These are phyloP conservation scores for Perilla frutescens DNA, from an alignment of 257 asterid genomes.

Conservation along the genomic window DNA sequence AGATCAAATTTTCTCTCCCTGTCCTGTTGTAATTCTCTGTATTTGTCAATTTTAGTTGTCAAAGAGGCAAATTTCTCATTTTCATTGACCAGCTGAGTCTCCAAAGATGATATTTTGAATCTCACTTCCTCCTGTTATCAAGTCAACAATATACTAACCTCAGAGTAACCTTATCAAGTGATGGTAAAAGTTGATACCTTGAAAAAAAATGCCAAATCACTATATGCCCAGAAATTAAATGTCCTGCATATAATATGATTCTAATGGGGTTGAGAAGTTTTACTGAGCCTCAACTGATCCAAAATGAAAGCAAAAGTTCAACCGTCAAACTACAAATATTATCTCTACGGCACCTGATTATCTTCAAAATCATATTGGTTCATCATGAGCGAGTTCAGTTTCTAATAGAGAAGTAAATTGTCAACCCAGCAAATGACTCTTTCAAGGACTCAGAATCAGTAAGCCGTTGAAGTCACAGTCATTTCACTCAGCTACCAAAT, in stretches of 20 bases:
- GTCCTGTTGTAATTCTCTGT: conserved; percentile 60
- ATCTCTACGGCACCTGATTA: conserved; percentile 17
- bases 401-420: background rate
- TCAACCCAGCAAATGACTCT: background rate
- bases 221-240: conserved; percentile 7
- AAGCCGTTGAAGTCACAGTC: conserved; percentile 15
- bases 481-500: conserved; percentile 20
- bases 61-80: conserved; percentile 54
- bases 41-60: conserved; percentile 50
- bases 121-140: conserved; percentile 77
- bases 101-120: conserved; percentile 64
- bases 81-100: conserved; percentile 57
- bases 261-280: background rate
- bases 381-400: conserved; percentile 12
- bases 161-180: conserved; percentile 17
- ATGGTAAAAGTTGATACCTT: conserved; percentile 15
- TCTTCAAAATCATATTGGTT: conserved; percentile 17
- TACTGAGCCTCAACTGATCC: background rate
- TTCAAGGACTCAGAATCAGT: conserved; percentile 17
- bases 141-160: conserved; percentile 28
- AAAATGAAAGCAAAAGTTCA: conserved; percentile 8
- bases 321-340: conserved; percentile 4
- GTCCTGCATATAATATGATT: background rate
- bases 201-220: conserved; percentile 9
- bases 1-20: conserved; percentile 69